Evolutionary conservation across 73 alveolate genomes (phyloP).

Genomic region (Tetrahymena borealis): DNA sequence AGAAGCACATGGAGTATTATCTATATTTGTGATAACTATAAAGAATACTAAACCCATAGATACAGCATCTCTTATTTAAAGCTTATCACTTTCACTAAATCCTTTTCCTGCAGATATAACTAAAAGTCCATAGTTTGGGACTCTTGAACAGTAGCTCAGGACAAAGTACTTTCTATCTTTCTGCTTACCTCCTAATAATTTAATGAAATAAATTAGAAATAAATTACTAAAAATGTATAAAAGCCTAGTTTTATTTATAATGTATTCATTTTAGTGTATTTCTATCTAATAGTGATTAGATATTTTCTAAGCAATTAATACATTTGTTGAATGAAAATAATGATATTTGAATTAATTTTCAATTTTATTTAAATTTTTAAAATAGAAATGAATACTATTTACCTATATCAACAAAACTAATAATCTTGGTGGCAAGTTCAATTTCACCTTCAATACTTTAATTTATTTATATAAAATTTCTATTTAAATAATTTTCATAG

Average conservation of each 20-base stretch:
- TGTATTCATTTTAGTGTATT: no score
- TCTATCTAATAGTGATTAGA: no score
- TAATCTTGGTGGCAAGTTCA: neutral
- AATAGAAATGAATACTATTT: no score
- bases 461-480: neutral
- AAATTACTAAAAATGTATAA: no score
- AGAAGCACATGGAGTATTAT: neutral
- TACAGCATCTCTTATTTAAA: neutral
- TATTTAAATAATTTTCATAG: neutral
- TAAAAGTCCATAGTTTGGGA: neutral
- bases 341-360: no score
- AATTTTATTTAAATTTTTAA: no score
- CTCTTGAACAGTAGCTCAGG: neutral
- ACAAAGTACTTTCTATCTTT: neutral
- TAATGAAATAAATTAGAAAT: no score
- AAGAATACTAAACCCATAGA: neutral
- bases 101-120: neutral
- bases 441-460: neutral
- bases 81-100: neutral
- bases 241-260: no score
- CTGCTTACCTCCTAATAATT: neutral
- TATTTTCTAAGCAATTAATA: no score
- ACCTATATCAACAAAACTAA: neutral
- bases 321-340: no score
- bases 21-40: neutral